These are phyloP conservation scores for Fusarium nelsonii DNA, from an alignment of 2,329 filamentous ascomycete genomes.

Conservation along the genomic window DNA sequence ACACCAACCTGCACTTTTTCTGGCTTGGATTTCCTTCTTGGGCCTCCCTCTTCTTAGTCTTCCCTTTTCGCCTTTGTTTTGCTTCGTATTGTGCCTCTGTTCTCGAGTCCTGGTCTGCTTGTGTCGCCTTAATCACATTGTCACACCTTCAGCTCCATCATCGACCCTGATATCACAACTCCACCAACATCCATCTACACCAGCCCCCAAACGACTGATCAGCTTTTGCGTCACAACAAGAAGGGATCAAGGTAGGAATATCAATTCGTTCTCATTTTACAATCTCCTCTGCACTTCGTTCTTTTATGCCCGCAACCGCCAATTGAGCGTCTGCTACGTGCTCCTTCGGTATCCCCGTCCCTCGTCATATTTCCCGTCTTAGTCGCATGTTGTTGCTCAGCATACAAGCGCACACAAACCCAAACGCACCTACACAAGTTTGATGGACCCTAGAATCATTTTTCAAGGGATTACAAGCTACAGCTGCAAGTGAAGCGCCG, in stretches of 20 bases:
- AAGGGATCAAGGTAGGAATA: conserved; percentile 19
- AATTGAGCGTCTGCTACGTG: conserved; percentile 26
- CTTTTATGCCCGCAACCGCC: conserved; percentile 12
- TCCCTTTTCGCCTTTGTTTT: conserved; percentile 40
- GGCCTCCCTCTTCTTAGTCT: conserved; percentile 42
- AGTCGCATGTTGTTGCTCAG: conserved; percentile 39
- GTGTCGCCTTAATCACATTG: conserved; percentile 44
- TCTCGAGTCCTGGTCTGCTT: conserved; percentile 10
- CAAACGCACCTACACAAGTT: conserved; percentile 24
- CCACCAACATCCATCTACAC: conserved; percentile 32
- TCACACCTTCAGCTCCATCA: conserved; percentile 43
- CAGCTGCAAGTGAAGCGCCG: conserved; percentile 51
- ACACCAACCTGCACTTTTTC: conserved; percentile 46
- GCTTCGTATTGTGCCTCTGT: conserved; percentile 25
- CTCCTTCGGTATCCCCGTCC: conserved; percentile 14
- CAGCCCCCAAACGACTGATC: conserved; percentile 30
- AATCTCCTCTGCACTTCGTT: background rate
- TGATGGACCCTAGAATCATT: conserved; percentile 41
- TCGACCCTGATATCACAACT: conserved; percentile 36
- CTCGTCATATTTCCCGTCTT: conserved; percentile 21
- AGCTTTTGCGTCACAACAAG: conserved; percentile 20
- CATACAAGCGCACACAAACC: conserved; percentile 34
- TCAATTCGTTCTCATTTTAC: conserved; percentile 8
- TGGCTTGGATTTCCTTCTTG: conserved; percentile 45
- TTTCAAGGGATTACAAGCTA: conserved; percentile 46